Base-by-base conservation (phyloP, 768 basidiomycete species). In the Imleria badia region DNA sequence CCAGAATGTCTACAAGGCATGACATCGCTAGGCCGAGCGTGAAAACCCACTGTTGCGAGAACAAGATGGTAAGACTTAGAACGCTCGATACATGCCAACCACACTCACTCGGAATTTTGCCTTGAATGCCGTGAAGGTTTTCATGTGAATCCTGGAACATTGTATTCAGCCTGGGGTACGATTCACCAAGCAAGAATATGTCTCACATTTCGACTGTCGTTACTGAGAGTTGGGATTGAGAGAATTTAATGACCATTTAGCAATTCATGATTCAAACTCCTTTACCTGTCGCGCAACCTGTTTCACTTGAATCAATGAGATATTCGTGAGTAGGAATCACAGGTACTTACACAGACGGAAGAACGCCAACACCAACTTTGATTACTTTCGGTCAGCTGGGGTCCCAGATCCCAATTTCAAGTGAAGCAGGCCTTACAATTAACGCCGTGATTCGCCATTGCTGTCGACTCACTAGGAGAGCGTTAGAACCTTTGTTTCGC, bases 11-110 rank as follows among this genome's bases (percentile, higher is more conserved):
- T 14, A 83, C 66, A 7, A 73, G 63, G 6, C 76, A 77, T 4
- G 81, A 82, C 13, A 82, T 66, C 0, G 78, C 69, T 5, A 84
- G 70, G 10, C 81, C 82, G 1, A 74, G 68, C 3, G 81, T 82
- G 52, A 83, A 82, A 14, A 78, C 64, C 74, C 77, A 78, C 80
- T 82, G 51, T 36, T 51, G 15, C 35, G 29, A 15, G 43, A 45
- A 19, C 26, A 36, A 36, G 19, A 48, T 22, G 45, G 23, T 57
- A 35, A 55, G 49, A 55, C 23, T 4, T 6, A 6, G 38, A 47
- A 29, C 8, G 39, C 49, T 14, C 20, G 2, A 36, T 33, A 14
- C 11, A 34, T 15, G 10, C 2, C 12, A 14, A 19, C 8, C 3
- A 29, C 44, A 15, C 60, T 45, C 40, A 66, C 63, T 54, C 64